Evolutionary conservation across 768 basidiomycete genomes (phyloP).

Genomic region (Suillus sp.): DNA sequence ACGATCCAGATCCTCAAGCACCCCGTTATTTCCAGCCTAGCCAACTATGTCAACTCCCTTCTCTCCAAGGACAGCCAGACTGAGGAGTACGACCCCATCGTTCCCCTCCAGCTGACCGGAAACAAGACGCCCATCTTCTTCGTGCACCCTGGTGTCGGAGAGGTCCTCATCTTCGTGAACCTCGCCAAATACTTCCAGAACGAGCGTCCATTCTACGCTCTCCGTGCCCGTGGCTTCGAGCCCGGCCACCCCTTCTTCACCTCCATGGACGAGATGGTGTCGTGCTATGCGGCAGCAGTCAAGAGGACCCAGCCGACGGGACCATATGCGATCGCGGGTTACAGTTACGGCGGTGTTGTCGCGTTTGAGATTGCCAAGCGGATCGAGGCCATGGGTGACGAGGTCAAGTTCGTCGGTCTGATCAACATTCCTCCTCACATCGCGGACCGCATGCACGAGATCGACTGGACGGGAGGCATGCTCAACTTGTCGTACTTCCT

Average conservation of each 20-base stretch:
- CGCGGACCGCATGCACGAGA: constrained; percentile 43
- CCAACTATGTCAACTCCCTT: constrained; percentile 34
- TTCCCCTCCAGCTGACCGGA: constrained; percentile 42
- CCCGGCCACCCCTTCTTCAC: constrained; percentile 33
- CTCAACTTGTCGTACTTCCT: constrained; percentile 46
- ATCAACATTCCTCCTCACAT: constrained; percentile 41
- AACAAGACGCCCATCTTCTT: constrained; percentile 45
- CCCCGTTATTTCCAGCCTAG: constrained; percentile 32
- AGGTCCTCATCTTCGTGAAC: constrained; percentile 44
- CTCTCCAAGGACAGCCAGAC: constrained; percentile 19
- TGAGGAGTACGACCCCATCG: constrained; percentile 42
- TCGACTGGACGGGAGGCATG: constrained; percentile 43
- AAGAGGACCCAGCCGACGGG: constrained; percentile 32
- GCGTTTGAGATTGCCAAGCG: constrained; percentile 40
- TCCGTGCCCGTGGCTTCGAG: constrained; percentile 43
- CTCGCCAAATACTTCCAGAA: constrained; percentile 42
- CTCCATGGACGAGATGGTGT: constrained; percentile 37
- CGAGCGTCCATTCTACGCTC: constrained; percentile 41
- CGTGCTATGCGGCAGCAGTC: constrained; percentile 34
- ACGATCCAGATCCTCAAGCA: constrained; percentile 44
- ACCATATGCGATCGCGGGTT: constrained; percentile 39
- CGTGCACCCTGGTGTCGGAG: constrained; percentile 47
- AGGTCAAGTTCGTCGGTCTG: constrained; percentile 37
- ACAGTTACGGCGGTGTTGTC: constrained; percentile 41
- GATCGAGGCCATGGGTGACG: constrained; percentile 31